These are phyloP conservation scores for Phytophthora syringae DNA, from an alignment of 352 stramenopile species.

Conservation along the genomic window DNA sequence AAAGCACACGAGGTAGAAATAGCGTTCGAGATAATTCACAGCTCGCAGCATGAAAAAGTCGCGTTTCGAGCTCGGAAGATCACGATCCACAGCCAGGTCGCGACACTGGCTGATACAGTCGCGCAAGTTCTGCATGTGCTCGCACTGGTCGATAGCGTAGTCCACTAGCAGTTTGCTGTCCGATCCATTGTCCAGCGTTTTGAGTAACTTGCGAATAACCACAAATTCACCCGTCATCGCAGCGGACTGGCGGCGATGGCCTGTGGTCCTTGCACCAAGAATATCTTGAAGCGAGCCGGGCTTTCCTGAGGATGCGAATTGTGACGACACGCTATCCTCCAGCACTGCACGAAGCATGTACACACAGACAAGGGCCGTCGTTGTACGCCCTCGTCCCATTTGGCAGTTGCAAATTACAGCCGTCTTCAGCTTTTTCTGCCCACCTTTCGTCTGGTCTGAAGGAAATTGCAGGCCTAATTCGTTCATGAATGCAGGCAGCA, in stretches of 20 bases:
- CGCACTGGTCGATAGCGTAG: conserved; percentile 76
- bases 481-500: conserved; percentile 68
- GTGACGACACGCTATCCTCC: conserved; percentile 42
- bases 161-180: conserved; percentile 74
- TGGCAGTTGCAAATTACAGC: conserved; percentile 92
- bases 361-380: conserved; percentile 87
- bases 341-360: conserved; percentile 87
- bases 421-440: conserved; percentile 46
- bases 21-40: conserved; percentile 90
- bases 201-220: conserved; percentile 76
- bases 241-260: conserved; percentile 57
- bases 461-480: conserved; percentile 53
- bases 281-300: conserved; percentile 35
- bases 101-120: conserved; percentile 85
- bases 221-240: conserved; percentile 68
- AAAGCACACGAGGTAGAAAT: conserved; percentile 92
- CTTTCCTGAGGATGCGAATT: conserved; percentile 5
- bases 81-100: conserved; percentile 76
- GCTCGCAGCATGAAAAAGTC: conserved; percentile 85
- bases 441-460: conserved; percentile 6
- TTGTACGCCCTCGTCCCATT: conserved; percentile 89
- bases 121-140: conserved; percentile 87
- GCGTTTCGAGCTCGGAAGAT: conserved; percentile 68
- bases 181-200: conserved; percentile 74
- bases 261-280: conserved; percentile 17